phyloP scores from a whole-genome alignment of 139 green algal species.

The Chlamydomonas eustigma region DNA sequence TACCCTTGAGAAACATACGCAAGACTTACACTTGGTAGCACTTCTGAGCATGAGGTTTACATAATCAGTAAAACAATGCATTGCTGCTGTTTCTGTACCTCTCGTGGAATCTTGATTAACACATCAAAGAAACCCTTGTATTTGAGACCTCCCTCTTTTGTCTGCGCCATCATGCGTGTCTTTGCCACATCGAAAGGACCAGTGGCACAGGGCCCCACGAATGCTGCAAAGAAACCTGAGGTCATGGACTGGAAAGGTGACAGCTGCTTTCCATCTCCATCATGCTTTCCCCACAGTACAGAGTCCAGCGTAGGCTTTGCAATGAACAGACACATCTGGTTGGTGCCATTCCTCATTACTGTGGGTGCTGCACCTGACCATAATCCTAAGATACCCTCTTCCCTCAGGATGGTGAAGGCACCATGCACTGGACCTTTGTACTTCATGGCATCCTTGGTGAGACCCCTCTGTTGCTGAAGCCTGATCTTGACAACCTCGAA shows the following conservation, averaged over 20 bases:
- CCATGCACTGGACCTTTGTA: constrained; percentile 77
- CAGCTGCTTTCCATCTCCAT: constrained; percentile 76
- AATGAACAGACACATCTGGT: constrained; percentile 94
- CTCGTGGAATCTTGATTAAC: constrained; percentile 55
- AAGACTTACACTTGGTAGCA: too few species aligned
- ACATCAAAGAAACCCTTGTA: constrained; percentile 86
- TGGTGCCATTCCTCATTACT: constrained; percentile 89
- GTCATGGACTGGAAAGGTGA: constrained; percentile 72
- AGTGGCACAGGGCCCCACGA: constrained; percentile 77
- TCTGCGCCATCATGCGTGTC: constrained; percentile 86
- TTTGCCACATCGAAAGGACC: constrained; percentile 95
- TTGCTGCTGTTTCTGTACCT: background rate
- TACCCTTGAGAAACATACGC: too few species aligned
- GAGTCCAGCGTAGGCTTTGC: constrained; percentile 82
- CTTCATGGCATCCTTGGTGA: constrained; percentile 14
- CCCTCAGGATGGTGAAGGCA: constrained; percentile 68
- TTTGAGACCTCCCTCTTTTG: constrained; percentile 46
- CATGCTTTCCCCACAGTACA: constrained; percentile 75
- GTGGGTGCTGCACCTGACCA: constrained; percentile 87
- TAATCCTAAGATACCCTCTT: constrained; percentile 81
- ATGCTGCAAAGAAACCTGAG: constrained; percentile 82
- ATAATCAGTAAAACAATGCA: too few species aligned
- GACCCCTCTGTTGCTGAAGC: constrained; percentile 85
- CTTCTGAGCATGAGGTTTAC: too few species aligned
- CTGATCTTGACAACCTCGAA: constrained; percentile 96